Evolutionary conservation across 2,329 filamentous ascomycete species (phyloP).

Genomic region (Cladophialophora chaetospira): DNA sequence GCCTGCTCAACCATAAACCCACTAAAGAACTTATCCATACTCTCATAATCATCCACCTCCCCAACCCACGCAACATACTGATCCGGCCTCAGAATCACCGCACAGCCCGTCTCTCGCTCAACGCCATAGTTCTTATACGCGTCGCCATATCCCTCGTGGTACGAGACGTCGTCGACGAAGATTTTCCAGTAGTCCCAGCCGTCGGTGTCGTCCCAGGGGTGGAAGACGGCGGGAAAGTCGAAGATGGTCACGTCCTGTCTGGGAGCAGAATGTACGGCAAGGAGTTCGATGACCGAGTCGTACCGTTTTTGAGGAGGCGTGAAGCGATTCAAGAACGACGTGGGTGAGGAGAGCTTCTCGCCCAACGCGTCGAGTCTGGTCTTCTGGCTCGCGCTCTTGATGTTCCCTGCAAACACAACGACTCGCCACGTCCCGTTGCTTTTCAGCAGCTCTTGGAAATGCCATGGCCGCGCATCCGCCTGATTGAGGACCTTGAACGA

Average conservation of each 20-base stretch:
- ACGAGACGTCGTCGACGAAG: conserved; percentile 56
- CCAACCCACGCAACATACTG: conserved; percentile 57
- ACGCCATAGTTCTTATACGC: conserved; percentile 60
- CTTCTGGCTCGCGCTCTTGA: conserved; percentile 41
- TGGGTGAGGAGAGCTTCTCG: conserved; percentile 40
- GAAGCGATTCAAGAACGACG: conserved; percentile 49
- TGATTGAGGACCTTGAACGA: conserved; percentile 42
- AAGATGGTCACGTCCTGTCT: conserved; percentile 54
- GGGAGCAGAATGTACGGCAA: conserved; percentile 61
- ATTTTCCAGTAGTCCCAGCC: conserved; percentile 62
- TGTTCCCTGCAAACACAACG: conserved; percentile 62
- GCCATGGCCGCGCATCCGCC: conserved; percentile 43
- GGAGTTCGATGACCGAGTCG: conserved; percentile 58
- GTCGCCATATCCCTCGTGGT: conserved; percentile 56
- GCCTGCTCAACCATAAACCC: conserved; percentile 14
- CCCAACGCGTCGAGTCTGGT: conserved; percentile 51
- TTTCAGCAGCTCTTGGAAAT: conserved; percentile 41
- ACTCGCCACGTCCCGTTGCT: conserved; percentile 44
- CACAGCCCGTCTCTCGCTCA: conserved; percentile 55
- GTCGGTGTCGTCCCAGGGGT: conserved; percentile 48
- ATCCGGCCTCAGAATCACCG: conserved; percentile 66
- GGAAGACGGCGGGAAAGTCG: conserved; percentile 55
- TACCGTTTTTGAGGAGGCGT: conserved; percentile 45
- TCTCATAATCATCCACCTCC: conserved; percentile 27
- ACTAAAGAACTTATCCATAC: conserved; percentile 30